phyloP scores from a whole-genome alignment of 2,329 filamentous ascomycete species.

The Purpureocillium lavendulum region DNA sequence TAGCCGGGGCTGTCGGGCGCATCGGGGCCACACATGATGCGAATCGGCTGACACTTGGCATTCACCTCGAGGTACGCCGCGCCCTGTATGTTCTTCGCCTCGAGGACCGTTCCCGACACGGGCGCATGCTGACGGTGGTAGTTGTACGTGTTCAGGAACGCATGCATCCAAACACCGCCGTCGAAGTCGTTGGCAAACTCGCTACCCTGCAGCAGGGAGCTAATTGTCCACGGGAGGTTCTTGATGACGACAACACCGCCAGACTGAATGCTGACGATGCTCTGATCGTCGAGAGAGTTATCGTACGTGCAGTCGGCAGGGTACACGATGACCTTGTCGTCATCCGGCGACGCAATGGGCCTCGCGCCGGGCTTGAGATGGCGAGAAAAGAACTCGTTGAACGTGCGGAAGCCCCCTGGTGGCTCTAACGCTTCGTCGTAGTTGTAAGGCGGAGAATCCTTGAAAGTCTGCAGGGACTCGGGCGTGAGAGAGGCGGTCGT shows the following conservation, averaged over 20 bases:
- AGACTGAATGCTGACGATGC: conserved; percentile 14
- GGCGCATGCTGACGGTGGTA: conserved; percentile 34
- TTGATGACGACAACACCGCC: conserved; percentile 24
- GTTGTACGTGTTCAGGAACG: conserved; percentile 29
- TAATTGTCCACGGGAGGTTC: conserved; percentile 26
- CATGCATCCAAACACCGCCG: conserved; percentile 31
- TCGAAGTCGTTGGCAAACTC: conserved; percentile 21
- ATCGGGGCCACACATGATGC: conserved; percentile 14
- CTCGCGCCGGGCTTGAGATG: conserved; percentile 23
- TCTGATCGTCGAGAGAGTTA: conserved; percentile 11
- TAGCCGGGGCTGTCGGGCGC: conserved; percentile 27
- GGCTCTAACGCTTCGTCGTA: conserved; percentile 22
- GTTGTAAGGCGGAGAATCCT: conserved; percentile 19
- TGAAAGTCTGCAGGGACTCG: conserved; percentile 21
- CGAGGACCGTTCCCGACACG: conserved; percentile 26
- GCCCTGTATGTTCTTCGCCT: conserved; percentile 26
- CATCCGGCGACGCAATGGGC: conserved; percentile 17
- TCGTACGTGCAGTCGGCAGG: conserved; percentile 29
- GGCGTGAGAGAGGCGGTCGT: conserved; percentile 20
- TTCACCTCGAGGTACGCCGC: conserved; percentile 27
- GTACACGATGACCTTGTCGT: conserved; percentile 21
- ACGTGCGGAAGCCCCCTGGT: conserved; percentile 21
- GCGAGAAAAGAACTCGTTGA: conserved; percentile 32
- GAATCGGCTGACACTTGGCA: conserved; percentile 8
- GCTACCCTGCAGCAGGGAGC: conserved; percentile 22